Percentiles rank a stretch among this genome's conserved stretches.
phyloP scores from a whole-genome alignment of 1,139 yeast genomes.

The Diutina siamensis region DNA sequence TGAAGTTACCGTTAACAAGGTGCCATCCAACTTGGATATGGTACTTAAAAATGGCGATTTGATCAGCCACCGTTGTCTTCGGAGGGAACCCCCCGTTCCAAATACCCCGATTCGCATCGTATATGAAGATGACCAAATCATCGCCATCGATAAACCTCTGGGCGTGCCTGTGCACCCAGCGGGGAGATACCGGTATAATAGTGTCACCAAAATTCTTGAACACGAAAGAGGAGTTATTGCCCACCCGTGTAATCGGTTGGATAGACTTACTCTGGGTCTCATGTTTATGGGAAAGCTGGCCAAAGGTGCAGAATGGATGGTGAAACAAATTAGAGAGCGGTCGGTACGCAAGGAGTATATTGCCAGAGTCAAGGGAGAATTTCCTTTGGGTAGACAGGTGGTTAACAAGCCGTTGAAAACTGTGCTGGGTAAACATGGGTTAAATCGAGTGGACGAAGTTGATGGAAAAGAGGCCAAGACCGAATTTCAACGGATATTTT shows the following conservation, averaged over 20 bases:
- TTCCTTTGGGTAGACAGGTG: constrained; percentile 39
- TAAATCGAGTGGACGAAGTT: constrained; percentile 50
- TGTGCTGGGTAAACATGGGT: constrained; percentile 65
- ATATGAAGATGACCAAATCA: constrained; percentile 63
- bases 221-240: constrained; percentile 52
- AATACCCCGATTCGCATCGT: constrained; percentile 62
- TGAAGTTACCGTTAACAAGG: constrained; percentile 57
- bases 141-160: constrained; percentile 88
- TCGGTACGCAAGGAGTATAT: constrained; percentile 73
- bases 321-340: constrained; percentile 62
- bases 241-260: constrained; percentile 88
- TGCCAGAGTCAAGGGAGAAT: constrained; percentile 80
- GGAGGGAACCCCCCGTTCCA: constrained; percentile 87
- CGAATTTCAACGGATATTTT: constrained; percentile 44
- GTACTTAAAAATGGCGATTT: constrained; percentile 74
- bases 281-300: constrained; percentile 87
- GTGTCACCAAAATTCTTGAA: constrained; percentile 73
- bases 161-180: constrained; percentile 97
- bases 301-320: constrained; percentile 68
- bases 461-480: constrained; percentile 59
- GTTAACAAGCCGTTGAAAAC: constrained; percentile 67
- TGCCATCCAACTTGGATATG: constrained; percentile 53
- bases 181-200: constrained; percentile 80
- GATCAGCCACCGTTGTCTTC: constrained; percentile 70
- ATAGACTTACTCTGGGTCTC: constrained; percentile 84